Evolutionary conservation across 495 filamentous ascomycete species (phyloP).

Genomic region (Penicillium cinerascens): DNA sequence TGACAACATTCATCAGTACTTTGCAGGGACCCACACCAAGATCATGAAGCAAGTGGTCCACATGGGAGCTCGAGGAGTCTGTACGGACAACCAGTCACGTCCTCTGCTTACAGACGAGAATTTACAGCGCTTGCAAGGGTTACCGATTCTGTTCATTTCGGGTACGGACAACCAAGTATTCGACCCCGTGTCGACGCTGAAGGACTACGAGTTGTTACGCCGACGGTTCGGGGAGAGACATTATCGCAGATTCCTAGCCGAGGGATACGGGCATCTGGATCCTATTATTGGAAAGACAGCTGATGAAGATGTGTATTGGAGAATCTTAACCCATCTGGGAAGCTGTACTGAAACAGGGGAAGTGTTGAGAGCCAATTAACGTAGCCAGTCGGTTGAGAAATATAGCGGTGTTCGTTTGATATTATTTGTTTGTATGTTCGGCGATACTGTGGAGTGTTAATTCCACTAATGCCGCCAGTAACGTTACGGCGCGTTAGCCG

Average conservation of each 20-base stretch:
- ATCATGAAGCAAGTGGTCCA: constrained; percentile 55
- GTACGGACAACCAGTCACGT: constrained; percentile 34
- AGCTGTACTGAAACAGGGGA: neutral
- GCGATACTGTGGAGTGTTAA: too few relatives aligned
- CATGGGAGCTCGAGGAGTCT: constrained; percentile 50
- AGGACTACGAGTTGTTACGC: constrained; percentile 54
- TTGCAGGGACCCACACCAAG: constrained; percentile 60
- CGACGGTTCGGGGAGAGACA: constrained; percentile 46
- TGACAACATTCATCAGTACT: constrained; percentile 57
- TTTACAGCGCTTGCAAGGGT: constrained; percentile 46
- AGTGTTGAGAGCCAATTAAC: neutral
- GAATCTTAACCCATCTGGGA: neutral
- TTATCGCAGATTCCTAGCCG: constrained; percentile 53
- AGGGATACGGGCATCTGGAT: constrained; percentile 66
- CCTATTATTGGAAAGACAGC: constrained; percentile 62
- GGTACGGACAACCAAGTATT: constrained; percentile 60
- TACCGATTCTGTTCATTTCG: constrained; percentile 57
- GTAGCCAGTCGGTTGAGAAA: neutral
- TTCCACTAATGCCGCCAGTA: too few relatives aligned
- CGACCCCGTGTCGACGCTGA: constrained; percentile 54
- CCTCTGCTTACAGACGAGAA: constrained; percentile 9
- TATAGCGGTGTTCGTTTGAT: neutral
- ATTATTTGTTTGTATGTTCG: neutral
- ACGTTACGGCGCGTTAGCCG: neutral
- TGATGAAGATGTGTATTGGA: constrained; percentile 29